Percentiles rank a stretch among this genome's conserved stretches.
Evolutionary conservation across 139 green algal species (phyloP).

Genomic region (Tetraselmis striata): DNA sequence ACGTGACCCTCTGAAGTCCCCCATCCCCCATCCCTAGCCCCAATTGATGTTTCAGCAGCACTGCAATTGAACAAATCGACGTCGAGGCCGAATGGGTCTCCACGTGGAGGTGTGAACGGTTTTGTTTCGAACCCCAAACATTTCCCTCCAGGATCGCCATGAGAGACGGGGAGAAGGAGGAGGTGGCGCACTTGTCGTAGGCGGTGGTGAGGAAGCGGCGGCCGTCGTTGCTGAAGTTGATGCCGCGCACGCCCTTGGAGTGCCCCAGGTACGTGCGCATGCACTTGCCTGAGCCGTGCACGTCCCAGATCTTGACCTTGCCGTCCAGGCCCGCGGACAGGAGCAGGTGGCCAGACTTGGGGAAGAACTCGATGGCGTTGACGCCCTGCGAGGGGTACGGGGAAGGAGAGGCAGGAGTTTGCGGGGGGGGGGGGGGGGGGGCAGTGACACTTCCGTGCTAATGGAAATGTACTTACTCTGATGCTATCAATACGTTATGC

Average conservation of each 20-base stretch:
- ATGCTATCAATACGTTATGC: too few species aligned
- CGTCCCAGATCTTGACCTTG: conserved; percentile 98
- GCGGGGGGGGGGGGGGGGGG: too few species aligned
- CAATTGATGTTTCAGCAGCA: too few species aligned
- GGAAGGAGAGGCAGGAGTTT: background rate
- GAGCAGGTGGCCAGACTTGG: conserved; percentile 83
- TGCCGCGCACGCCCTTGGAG: conserved; percentile 87
- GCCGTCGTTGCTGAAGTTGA: conserved; percentile 87
- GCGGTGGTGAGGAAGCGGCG: conserved; percentile 73
- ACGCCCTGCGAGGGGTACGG: conserved; percentile 48
- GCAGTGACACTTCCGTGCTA: too few species aligned
- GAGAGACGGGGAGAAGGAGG: background rate
- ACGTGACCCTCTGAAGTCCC: too few species aligned
- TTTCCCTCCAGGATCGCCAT: too few species aligned
- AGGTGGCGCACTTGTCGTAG: conserved; percentile 61
- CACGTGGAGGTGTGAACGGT: too few species aligned
- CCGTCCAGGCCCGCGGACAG: conserved; percentile 87
- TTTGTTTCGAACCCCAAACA: too few species aligned
- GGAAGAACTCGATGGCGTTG: conserved; percentile 91
- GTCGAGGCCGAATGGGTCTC: too few species aligned
- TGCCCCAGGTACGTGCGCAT: conserved; percentile 96
- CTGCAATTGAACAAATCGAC: too few species aligned
- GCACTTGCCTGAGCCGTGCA: conserved; percentile 72
- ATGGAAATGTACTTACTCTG: too few species aligned
- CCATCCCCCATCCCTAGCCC: too few species aligned